These are phyloP conservation scores for Colletotrichum navitas DNA, from an alignment of 2,329 filamentous ascomycete genomes.

Conservation along the genomic window DNA sequence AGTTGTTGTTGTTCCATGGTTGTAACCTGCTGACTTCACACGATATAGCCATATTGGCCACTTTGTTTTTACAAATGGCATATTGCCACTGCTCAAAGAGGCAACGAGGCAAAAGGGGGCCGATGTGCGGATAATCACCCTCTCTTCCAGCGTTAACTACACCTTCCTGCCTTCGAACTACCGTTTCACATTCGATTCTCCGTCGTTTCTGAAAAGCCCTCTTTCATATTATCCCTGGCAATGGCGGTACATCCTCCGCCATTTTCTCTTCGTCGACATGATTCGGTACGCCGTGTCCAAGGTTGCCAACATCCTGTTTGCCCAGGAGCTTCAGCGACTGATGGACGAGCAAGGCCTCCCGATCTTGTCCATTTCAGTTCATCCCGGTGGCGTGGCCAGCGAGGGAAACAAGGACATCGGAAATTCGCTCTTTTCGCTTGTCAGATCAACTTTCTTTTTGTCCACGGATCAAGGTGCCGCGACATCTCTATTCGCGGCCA, in stretches of 20 bases:
- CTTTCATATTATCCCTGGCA: conserved; percentile 39
- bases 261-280: conserved; percentile 45
- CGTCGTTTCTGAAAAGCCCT: conserved; percentile 30
- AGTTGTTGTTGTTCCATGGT: not conserved
- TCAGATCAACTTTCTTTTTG: conserved; percentile 24
- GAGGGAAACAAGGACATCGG: conserved; percentile 23
- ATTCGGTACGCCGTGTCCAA: conserved; percentile 45
- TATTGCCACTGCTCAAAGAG: conserved; percentile 47
- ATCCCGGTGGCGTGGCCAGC: conserved; percentile 44
- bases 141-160: conserved; percentile 43
- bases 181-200: conserved; percentile 43
- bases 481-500: conserved; percentile 44
- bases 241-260: conserved; percentile 27
- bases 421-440: conserved; percentile 20
- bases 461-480: conserved; percentile 42
- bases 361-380: conserved; percentile 42
- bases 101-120: conserved; percentile 38
- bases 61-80: conserved; percentile 46
- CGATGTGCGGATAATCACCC: conserved; percentile 47
- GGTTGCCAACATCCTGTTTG: conserved; percentile 44
- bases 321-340: conserved; percentile 44
- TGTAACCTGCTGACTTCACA: conserved; percentile 12
- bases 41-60: conserved; percentile 46
- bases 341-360: conserved; percentile 40
- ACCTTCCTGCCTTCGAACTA: conserved; percentile 43